Conservation (phyloP, 2,329 filamentous ascomycete genomes). For the Orbilia oligospora region DNA sequence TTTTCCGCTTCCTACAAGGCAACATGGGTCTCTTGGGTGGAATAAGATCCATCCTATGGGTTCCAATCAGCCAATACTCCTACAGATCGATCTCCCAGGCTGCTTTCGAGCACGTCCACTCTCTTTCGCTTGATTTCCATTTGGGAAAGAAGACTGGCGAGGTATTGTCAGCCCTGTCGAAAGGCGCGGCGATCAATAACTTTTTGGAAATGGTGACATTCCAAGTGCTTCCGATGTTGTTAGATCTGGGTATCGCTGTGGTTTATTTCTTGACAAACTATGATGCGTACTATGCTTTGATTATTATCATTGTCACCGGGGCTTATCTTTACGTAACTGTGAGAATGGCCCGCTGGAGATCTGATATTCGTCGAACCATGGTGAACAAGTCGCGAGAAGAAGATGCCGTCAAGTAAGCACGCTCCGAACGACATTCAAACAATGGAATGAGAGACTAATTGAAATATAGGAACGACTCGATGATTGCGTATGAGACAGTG, state of each 20-base stretch:
- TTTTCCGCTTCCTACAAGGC: conserved; percentile 86
- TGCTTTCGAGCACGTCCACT: conserved; percentile 97
- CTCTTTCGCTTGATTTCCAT: conserved; percentile 94
- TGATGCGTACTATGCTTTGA: conserved; percentile 89
- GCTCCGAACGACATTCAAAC: not conserved
- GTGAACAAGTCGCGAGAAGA: conserved; percentile 95
- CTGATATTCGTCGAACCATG: conserved; percentile 91
- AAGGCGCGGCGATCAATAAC: conserved; percentile 94
- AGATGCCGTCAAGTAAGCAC: conserved; percentile 86
- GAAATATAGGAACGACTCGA: conserved; percentile 81
- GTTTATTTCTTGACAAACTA: conserved; percentile 83
- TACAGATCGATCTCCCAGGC: conserved; percentile 94
- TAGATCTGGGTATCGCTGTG: conserved; percentile 89
- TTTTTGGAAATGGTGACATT: conserved; percentile 98
- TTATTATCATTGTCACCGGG: conserved; percentile 91
- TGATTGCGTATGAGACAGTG: conserved; percentile 97
- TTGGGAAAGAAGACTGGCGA: conserved; percentile 96
- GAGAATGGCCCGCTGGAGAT: conserved; percentile 92
- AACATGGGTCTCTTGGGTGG: conserved; percentile 89
- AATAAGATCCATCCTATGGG: conserved; percentile 87
- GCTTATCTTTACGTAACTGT: conserved; percentile 97
- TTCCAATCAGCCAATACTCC: conserved; percentile 96
- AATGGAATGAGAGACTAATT: not conserved
- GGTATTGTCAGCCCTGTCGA: conserved; percentile 93
- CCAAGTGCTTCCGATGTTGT: conserved; percentile 92